Evolutionary conservation across 495 filamentous ascomycete genomes (phyloP), one percentile per base, ranked within the genome.

Genomic region (Chaetomium tenue): DNA sequence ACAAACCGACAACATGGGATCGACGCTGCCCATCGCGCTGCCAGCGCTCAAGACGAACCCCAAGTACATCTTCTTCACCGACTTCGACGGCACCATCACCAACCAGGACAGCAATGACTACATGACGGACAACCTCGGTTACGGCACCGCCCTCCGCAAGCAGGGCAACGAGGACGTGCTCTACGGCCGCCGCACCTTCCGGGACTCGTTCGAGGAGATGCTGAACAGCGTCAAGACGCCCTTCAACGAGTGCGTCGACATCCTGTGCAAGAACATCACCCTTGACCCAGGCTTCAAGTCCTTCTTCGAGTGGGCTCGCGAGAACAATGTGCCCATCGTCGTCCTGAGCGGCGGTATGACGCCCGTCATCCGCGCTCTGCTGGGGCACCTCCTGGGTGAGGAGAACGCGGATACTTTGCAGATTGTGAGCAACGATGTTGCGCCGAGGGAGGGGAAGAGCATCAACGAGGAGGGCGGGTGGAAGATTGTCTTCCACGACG

Each of bases 51-150:
- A 81, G 67, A 88, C 85, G 18, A 83, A 84, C 68, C 89, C 89
- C 39, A 89, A 91, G 74, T 87, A 88, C 80, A 94, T 98, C 76
- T 96, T 98, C 82, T 98, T 97, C 81, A 93, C 93, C 47, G 93
- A 98, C 76, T 98, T 98, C 67, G 93, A 98, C 72, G 93, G 93
- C 59, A 97, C 94, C 39, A 94, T 98, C 70, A 97, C 93, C 37
- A 79, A 90, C 62, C 84, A 89, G 68, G 92, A 97, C 78, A 93
- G 88, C 85, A 97, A 98, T 82, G 92, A 97, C 81, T 94, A 82
- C 77, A 82, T 97, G 79, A 97, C 92, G 58, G 94, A 98, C 79
- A 95, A 92, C 76, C 82, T 95, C 25, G 94, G 93, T 59, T 96
- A 84, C 70, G 93, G 93, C 52, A 66, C 74, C 7, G 82, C 81